A percentile compares a stretch with the other conserved stretches of the same genome.
Conservation (phyloP, 306 rosid genomes). For the Herpetospermum pedunculosum region DNA sequence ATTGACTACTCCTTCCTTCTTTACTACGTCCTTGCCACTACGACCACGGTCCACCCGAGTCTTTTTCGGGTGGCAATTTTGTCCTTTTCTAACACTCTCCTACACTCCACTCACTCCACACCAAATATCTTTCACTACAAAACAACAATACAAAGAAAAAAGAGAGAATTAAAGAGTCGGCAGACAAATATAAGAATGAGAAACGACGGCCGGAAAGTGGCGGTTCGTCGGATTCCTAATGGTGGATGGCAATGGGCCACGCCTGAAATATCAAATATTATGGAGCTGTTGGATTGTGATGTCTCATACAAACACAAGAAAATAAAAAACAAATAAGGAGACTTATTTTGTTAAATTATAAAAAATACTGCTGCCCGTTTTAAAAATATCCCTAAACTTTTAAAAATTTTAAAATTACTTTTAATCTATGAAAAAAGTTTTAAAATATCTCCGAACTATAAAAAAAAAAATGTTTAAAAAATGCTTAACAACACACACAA, state of each 20-base stretch:
- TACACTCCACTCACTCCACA: not conserved
- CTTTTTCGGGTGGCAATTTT: not conserved
- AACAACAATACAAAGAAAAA: too few species aligned
- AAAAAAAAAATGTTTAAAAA: too few species aligned
- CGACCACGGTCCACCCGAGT: not conserved
- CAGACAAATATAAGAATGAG: not conserved
- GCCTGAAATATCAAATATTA: not conserved
- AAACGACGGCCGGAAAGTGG: constrained; percentile 11
- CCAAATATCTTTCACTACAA: too few species aligned
- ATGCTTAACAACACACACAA: too few species aligned
- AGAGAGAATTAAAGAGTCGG: constrained; percentile 14
- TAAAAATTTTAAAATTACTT: too few species aligned
- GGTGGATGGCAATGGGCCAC: constrained; percentile 10
- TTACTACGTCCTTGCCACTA: not conserved
- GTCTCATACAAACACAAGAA: not conserved
- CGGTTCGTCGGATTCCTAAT: constrained; percentile 1
- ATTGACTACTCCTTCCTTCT: not conserved
- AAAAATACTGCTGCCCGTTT: too few species aligned
- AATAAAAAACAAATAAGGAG: too few species aligned
- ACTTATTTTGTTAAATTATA: too few species aligned
- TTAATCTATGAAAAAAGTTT: too few species aligned
- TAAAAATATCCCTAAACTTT: too few species aligned
- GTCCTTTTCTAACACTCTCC: not conserved
- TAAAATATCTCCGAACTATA: too few species aligned
- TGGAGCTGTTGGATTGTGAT: constrained; percentile 13